Conservation (phyloP, 1,284 basidiomycete genomes). For the Peniophora sp. region DNA sequence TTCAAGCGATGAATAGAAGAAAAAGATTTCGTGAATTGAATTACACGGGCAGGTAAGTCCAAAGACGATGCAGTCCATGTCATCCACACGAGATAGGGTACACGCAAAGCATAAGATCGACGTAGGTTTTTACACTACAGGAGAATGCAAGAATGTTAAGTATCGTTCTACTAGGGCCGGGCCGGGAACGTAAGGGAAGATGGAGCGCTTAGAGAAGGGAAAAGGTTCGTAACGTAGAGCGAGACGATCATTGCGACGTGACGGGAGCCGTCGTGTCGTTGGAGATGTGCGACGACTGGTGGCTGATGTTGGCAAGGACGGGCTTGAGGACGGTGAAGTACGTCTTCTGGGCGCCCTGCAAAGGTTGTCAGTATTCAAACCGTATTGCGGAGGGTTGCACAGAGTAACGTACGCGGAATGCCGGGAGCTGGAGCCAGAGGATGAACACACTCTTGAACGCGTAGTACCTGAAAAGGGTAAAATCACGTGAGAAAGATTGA, state of each 20-base stretch:
- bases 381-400: slow-evolving; percentile 1
- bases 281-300: slow-evolving; percentile 22
- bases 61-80: too few species aligned
- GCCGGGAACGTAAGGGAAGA: too few species aligned
- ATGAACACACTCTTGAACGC: slow-evolving; percentile 85
- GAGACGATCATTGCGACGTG: slow-evolving; percentile 19
- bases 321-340: slow-evolving; percentile 68
- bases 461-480: slow-evolving; percentile 47
- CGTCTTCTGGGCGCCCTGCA: slow-evolving; percentile 65
- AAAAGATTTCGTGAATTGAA: too few species aligned
- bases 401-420: slow-evolving; percentile 60
- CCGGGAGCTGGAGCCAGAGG: slow-evolving; percentile 80
- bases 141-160: too few species aligned
- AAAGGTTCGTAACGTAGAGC: neutral
- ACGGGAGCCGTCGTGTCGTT: slow-evolving; percentile 37
- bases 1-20: too few species aligned
- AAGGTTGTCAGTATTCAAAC: slow-evolving; percentile 14
- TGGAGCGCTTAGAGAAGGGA: neutral
- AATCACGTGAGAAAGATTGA: neutral
- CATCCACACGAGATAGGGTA: too few species aligned
- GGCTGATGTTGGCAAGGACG: slow-evolving; percentile 46
- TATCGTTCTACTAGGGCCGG: too few species aligned
- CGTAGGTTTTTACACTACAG: too few species aligned
- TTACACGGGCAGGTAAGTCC: too few species aligned
- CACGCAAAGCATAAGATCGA: too few species aligned